phyloP scores from a whole-genome alignment of 176 grass and related monocot species.

The Rhynchospora tenuis region DNA sequence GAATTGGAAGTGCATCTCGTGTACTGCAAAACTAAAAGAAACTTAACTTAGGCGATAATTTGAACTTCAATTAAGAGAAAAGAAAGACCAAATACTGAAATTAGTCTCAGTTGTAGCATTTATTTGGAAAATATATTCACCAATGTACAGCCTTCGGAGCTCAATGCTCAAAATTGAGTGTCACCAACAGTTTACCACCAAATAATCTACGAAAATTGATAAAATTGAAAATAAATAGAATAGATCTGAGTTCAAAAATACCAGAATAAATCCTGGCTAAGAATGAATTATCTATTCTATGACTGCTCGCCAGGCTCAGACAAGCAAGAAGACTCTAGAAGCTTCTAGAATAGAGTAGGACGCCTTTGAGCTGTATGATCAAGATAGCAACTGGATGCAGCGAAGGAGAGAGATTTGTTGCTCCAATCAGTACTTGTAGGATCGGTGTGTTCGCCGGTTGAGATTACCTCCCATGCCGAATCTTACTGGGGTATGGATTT shows the following conservation, averaged over 20 bases:
- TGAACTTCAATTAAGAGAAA: neutral
- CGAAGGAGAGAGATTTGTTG: neutral
- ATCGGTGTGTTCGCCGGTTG: too few species aligned
- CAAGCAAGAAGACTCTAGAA: conserved; percentile 33
- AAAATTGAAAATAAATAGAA: neutral
- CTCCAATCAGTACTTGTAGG: too few species aligned
- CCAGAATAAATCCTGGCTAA: conserved; percentile 98
- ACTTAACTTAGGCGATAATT: neutral
- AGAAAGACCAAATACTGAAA: neutral
- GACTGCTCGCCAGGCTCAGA: conserved; percentile 44
- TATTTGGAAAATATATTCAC: neutral
- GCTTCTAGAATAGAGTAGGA: conserved; percentile 46
- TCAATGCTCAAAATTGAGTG: too few species aligned
- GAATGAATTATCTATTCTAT: conserved; percentile 66
- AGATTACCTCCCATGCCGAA: too few species aligned
- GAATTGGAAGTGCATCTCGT: conserved; percentile 51
- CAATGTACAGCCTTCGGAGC: too few species aligned
- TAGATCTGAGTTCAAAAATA: conserved; percentile 1
- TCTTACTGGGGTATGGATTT: too few species aligned
- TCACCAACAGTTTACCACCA: neutral
- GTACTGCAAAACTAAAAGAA: conserved; percentile 42
- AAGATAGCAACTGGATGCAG: conserved; percentile 27
- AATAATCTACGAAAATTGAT: neutral
- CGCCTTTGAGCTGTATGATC: conserved; percentile 56
- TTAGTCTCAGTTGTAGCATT: neutral